These are phyloP conservation scores for Paradendryphiella salina DNA, from an alignment of 2,329 filamentous ascomycete species.

Conservation along the genomic window DNA sequence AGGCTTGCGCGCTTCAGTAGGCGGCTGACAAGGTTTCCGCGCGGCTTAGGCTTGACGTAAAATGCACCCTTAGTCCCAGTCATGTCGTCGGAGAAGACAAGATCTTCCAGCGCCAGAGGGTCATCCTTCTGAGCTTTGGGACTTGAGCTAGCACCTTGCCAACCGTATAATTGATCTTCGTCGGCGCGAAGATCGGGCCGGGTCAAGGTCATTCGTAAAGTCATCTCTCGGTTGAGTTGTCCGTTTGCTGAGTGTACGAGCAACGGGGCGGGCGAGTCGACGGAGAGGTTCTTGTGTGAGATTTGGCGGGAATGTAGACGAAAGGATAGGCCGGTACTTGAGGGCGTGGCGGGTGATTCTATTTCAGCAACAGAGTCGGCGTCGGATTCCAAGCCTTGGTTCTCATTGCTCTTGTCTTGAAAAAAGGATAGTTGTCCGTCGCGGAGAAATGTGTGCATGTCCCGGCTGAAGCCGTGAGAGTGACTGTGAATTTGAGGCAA, in stretches of 20 bases:
- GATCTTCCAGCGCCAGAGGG: slow-evolving; percentile 59
- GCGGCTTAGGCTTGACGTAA: slow-evolving; percentile 46
- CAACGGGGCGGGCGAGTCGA: slow-evolving; percentile 36
- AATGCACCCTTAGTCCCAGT: slow-evolving; percentile 53
- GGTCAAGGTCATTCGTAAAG: slow-evolving; percentile 91
- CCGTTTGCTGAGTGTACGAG: slow-evolving; percentile 27
- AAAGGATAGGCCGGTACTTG: slow-evolving; percentile 41
- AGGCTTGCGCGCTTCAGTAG: slow-evolving; percentile 46
- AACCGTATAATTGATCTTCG: slow-evolving; percentile 72
- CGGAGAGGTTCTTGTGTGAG: slow-evolving; percentile 39
- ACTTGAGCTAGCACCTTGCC: slow-evolving; percentile 52
- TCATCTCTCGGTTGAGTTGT: slow-evolving; percentile 77
- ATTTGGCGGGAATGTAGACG: slow-evolving; percentile 36
- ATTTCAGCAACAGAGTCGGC: slow-evolving; percentile 40
- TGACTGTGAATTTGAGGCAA: slow-evolving; percentile 44
- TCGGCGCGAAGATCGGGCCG: slow-evolving; percentile 79
- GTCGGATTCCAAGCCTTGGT: slow-evolving; percentile 40
- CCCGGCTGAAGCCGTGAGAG: slow-evolving; percentile 52
- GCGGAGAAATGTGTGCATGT: slow-evolving; percentile 60
- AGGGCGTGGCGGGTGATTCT: slow-evolving; percentile 45
- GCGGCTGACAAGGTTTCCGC: slow-evolving; percentile 41
- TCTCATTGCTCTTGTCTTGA: slow-evolving; percentile 37
- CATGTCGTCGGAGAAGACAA: slow-evolving; percentile 55
- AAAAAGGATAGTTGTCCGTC: slow-evolving; percentile 58
- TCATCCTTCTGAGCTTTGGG: slow-evolving; percentile 48